Evolutionary conservation across 2,329 filamentous ascomycete species (phyloP).

Genomic region (Verticillium longisporum): DNA sequence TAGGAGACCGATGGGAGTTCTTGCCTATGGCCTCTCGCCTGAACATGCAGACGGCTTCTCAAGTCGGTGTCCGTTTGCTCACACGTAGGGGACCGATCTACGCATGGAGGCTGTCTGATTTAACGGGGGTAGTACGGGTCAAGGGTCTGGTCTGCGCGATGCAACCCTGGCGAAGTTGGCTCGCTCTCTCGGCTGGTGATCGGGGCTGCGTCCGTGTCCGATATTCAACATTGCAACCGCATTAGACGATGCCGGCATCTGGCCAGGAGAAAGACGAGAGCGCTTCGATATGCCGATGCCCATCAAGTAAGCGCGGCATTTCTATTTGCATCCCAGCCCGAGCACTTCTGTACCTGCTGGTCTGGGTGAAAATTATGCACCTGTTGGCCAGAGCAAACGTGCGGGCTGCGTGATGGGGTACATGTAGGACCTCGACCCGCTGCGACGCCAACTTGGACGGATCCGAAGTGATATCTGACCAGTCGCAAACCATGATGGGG

Average conservation of each 20-base stretch:
- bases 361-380: too few species aligned
- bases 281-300: too few species aligned
- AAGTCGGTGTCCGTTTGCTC: neutral
- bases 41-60: neutral
- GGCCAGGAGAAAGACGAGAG: too few species aligned
- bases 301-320: too few species aligned
- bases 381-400: too few species aligned
- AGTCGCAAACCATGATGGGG: neutral
- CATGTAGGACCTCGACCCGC: too few species aligned
- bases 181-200: too few species aligned
- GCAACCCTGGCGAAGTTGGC: neutral
- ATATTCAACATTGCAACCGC: neutral
- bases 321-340: too few species aligned
- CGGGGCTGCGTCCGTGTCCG: neutral
- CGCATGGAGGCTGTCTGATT: neutral
- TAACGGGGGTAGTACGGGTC: neutral
- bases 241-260: neutral
- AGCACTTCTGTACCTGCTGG: too few species aligned
- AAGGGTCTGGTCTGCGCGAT: neutral
- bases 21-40: neutral
- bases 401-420: too few species aligned
- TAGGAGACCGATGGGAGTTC: neutral
- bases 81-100: too few species aligned
- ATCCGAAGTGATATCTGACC: neutral
- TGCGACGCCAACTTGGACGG: too few species aligned